These are phyloP conservation scores for Gentiana macrophylla DNA, from an alignment of 257 asterid species.

Conservation along the genomic window DNA sequence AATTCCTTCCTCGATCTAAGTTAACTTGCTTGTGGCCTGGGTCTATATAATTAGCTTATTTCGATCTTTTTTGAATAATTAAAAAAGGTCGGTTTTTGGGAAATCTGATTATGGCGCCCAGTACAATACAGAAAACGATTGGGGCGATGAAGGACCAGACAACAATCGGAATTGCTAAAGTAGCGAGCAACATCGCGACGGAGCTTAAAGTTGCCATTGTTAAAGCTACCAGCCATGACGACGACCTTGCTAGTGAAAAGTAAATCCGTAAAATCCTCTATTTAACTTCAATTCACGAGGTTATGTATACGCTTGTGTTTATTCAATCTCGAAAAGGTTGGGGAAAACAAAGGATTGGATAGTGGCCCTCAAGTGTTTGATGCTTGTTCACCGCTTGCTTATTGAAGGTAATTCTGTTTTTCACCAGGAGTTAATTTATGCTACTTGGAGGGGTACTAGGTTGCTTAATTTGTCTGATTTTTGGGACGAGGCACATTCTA, in stretches of 20 bases:
- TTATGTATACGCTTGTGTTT: slow-evolving; percentile 54
- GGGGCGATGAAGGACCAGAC: slow-evolving; percentile 85
- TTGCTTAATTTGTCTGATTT: slow-evolving; percentile 60
- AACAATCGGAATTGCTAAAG: slow-evolving; percentile 68
- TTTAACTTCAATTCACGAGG: slow-evolving; percentile 54
- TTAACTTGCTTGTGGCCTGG: too few species aligned
- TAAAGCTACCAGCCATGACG: slow-evolving; percentile 78
- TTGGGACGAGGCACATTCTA: slow-evolving; percentile 75
- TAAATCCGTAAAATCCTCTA: slow-evolving; percentile 55
- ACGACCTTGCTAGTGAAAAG: slow-evolving; percentile 72
- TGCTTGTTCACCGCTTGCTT: slow-evolving; percentile 55
- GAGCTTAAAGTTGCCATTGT: slow-evolving; percentile 72
- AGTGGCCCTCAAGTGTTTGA: slow-evolving; percentile 65
- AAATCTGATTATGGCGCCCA: slow-evolving; percentile 47
- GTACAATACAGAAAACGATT: slow-evolving; percentile 63
- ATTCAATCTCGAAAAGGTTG: slow-evolving; percentile 40
- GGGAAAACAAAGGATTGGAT: slow-evolving; percentile 82
- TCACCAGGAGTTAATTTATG: slow-evolving; percentile 61
- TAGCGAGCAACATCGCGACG: slow-evolving; percentile 66
- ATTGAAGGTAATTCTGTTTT: slow-evolving; percentile 52
- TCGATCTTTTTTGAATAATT: too few species aligned
- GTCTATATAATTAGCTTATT: too few species aligned
- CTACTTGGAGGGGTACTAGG: slow-evolving; percentile 63
- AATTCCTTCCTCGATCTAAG: too few species aligned
- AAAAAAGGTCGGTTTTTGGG: not conserved